These are phyloP conservation scores for Cadophora sp. DNA, from an alignment of 2,329 filamentous ascomycete species.

Conservation along the genomic window DNA sequence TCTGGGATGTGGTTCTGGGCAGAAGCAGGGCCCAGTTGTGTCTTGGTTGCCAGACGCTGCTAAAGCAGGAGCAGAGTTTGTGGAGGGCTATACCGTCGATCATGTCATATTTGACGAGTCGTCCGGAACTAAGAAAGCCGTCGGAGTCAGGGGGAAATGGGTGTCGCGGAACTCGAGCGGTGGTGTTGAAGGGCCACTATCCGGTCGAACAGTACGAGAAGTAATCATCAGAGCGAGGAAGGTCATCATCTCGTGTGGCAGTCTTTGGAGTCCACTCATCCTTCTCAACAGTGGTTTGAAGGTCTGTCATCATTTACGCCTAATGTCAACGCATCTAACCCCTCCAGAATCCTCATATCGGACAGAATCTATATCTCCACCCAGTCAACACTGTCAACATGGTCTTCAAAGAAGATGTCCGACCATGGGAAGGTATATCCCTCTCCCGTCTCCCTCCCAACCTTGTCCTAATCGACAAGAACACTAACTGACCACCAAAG, in stretches of 20 bases:
- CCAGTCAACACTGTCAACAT: constrained; percentile 67
- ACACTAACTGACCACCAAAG: constrained; percentile 37
- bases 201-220: constrained; percentile 59
- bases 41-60: constrained; percentile 83
- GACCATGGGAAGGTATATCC: constrained; percentile 64
- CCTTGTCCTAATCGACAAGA: not conserved
- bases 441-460: not conserved
- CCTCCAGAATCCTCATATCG: constrained; percentile 74
- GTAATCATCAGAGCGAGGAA: constrained; percentile 80
- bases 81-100: constrained; percentile 81
- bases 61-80: constrained; percentile 76
- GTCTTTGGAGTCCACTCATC: constrained; percentile 78
- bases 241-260: constrained; percentile 79
- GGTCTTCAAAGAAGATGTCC: constrained; percentile 72
- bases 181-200: constrained; percentile 57
- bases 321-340: constrained; percentile 20
- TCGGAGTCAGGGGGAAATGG: constrained; percentile 79
- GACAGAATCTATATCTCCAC: constrained; percentile 82
- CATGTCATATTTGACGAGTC: constrained; percentile 71
- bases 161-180: constrained; percentile 70
- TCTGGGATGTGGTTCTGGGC: constrained; percentile 66
- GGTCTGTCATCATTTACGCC: constrained; percentile 45
- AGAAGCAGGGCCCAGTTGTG: constrained; percentile 81
- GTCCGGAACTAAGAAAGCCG: constrained; percentile 59
- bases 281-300: constrained; percentile 79